phyloP scores from a whole-genome alignment of 495 filamentous ascomycete genomes.

The Aspergillus saccharolyticus region DNA sequence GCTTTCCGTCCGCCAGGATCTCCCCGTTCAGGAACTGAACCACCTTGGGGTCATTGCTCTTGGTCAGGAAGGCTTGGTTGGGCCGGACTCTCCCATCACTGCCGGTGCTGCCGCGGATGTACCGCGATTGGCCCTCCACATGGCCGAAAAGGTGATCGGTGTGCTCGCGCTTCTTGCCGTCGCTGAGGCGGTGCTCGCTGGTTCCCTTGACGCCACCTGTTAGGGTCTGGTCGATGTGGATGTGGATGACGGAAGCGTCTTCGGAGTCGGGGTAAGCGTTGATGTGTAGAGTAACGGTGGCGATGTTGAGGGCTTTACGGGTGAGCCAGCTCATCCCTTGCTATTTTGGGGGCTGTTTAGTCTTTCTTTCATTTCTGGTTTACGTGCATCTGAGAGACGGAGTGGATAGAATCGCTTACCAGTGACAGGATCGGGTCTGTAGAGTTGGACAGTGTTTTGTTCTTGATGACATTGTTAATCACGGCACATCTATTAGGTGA shows the following conservation, averaged over 20 bases:
- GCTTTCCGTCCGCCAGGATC: slow-evolving; percentile 32
- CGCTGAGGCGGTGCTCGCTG: slow-evolving; percentile 64
- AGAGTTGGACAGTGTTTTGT: slow-evolving; percentile 70
- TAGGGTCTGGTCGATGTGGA: slow-evolving; percentile 75
- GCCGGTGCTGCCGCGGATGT: slow-evolving; percentile 36
- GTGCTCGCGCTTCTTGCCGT: slow-evolving; percentile 66
- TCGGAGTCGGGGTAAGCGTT: slow-evolving; percentile 54
- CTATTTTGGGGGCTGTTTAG: slow-evolving; percentile 27
- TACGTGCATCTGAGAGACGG: too few relatives aligned
- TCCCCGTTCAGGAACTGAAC: slow-evolving; percentile 41
- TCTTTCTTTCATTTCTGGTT: too few relatives aligned
- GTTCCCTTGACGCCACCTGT: slow-evolving; percentile 73
- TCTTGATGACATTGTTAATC: too few relatives aligned
- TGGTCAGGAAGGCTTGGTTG: slow-evolving; percentile 28
- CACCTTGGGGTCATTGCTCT: slow-evolving; percentile 38
- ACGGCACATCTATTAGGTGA: too few relatives aligned
- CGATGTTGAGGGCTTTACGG: slow-evolving; percentile 68
- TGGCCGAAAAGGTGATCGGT: slow-evolving; percentile 77
- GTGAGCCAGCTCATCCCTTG: slow-evolving; percentile 81
- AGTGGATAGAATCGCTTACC: too few relatives aligned
- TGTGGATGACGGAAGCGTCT: slow-evolving; percentile 50
- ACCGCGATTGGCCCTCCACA: slow-evolving; percentile 58
- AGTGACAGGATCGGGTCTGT: slow-evolving; percentile 67
- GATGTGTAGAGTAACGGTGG: slow-evolving; percentile 66
- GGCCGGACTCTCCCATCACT: slow-evolving; percentile 36